These are phyloP conservation scores for Xylariaceae sp. DNA, from an alignment of 2,329 filamentous ascomycete species.

Conservation along the genomic window DNA sequence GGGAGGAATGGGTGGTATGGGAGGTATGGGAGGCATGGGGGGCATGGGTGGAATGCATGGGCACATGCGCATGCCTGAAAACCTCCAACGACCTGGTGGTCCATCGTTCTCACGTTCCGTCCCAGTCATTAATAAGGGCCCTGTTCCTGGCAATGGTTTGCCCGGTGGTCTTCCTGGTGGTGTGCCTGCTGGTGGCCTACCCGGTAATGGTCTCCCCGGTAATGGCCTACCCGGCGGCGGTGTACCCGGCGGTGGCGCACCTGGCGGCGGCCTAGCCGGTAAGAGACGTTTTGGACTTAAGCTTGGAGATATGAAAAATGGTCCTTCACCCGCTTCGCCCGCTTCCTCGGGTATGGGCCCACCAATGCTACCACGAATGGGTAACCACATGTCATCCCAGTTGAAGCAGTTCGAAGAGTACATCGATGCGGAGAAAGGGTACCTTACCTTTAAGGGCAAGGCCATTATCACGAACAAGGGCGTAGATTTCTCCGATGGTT, in stretches of 20 bases:
- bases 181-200: conserved; percentile 38
- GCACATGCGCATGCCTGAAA: conserved; percentile 41
- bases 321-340: conserved; percentile 38
- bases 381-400: conserved; percentile 41
- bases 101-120: conserved; percentile 50
- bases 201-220: conserved; percentile 43
- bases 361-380: conserved; percentile 24
- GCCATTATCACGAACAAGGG: conserved; percentile 83
- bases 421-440: conserved; percentile 87
- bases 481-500: conserved; percentile 86
- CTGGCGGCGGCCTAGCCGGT: conserved; percentile 49
- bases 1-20: too few relatives aligned
- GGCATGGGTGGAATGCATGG: conserved; percentile 35
- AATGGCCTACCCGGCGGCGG: not conserved
- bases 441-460: conserved; percentile 87
- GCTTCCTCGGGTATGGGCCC: conserved; percentile 35
- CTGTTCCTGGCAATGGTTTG: conserved; percentile 35
- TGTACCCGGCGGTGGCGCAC: conserved; percentile 22
- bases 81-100: conserved; percentile 42
- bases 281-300: conserved; percentile 59
- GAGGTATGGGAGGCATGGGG: too few relatives aligned
- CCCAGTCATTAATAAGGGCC: conserved; percentile 33
- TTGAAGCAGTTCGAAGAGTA: conserved; percentile 65
- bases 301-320: conserved; percentile 48
- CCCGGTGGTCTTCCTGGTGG: conserved; percentile 40